Evolutionary conservation across 2,329 filamentous ascomycete species (phyloP), one percentile per base, ranked within the genome.

Genomic region (Dactylonectria macrodidyma): DNA sequence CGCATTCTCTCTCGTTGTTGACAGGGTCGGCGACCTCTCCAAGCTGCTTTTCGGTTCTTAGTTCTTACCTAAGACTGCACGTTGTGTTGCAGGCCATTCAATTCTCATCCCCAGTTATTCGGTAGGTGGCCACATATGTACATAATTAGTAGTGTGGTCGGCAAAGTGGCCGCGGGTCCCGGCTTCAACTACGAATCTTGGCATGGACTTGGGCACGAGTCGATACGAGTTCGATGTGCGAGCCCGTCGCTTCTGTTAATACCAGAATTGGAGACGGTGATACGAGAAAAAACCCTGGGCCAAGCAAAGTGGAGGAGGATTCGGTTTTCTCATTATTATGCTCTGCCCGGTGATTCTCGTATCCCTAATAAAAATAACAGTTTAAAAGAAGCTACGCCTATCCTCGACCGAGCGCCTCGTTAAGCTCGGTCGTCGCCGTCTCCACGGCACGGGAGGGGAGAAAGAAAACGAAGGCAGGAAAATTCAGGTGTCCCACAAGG

Each of bases 31-130:
- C 59, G 52, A 62, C 38, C 46, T 66, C 51, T 33, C 59, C 63
- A 55, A 65, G 51, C 34, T 54, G 24, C 52, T 54, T 51, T 26
- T 55, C 56, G 14, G 54, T 52, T 64, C 65, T 55, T 74, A 71
- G 73, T 52, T 75, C 70, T 74, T 71, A 69, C 69, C 62, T 74
- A 68, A 72, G 68, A 74, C 61, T 65, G 57, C 24, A 64, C 47
- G 55, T 62, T 30, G 70, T 50, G 54, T 66, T 73, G 51, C 68
- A 74, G 68, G 51, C 61, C 41, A 61, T 54, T 34, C 52, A 52
- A 57, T 57, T 66, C 55, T 48, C 36, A 52, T 38, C 54, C 52
- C 65, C 44, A 51, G 57, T 70, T 50, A 52, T 30, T 30, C 19
- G 7, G 26, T 30, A 30, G 26, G 26, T 30, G 26, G 7, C 26